These are phyloP conservation scores for Aspergillus carbonarius DNA, from an alignment of 2,329 filamentous ascomycete species.

Conservation along the genomic window DNA sequence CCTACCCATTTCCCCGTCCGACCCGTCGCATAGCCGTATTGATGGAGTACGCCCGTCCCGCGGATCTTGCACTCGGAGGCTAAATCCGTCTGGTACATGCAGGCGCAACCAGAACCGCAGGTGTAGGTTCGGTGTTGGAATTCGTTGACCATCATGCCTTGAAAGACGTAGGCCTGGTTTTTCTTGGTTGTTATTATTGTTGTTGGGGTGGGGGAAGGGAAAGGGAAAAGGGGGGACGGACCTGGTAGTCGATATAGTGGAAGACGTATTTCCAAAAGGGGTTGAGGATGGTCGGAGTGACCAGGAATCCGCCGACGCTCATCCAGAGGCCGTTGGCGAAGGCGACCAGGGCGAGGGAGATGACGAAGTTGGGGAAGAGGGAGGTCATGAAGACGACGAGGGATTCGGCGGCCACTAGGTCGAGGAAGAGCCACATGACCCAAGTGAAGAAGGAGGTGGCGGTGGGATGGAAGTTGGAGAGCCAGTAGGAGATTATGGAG, in stretches of 20 bases:
- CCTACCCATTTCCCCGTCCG: slow-evolving; percentile 69
- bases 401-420: slow-evolving; percentile 77
- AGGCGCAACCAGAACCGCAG: slow-evolving; percentile 61
- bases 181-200: neutral
- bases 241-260: slow-evolving; percentile 85
- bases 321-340: slow-evolving; percentile 91
- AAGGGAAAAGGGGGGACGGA: slow-evolving; percentile 4
- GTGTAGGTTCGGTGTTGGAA: slow-evolving; percentile 65
- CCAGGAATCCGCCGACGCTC: slow-evolving; percentile 80
- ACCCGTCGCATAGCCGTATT: slow-evolving; percentile 68
- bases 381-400: slow-evolving; percentile 74
- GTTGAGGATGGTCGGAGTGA: slow-evolving; percentile 70
- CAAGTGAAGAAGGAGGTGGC: slow-evolving; percentile 70
- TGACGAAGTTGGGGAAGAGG: slow-evolving; percentile 75
- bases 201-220: neutral
- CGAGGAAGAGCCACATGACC: slow-evolving; percentile 82
- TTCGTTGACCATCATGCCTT: slow-evolving; percentile 93
- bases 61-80: slow-evolving; percentile 66
- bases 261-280: slow-evolving; percentile 85
- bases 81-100: slow-evolving; percentile 68
- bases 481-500: slow-evolving; percentile 74
- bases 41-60: slow-evolving; percentile 66
- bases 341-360: slow-evolving; percentile 73
- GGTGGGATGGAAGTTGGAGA: slow-evolving; percentile 69
- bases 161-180: slow-evolving; percentile 68